These are phyloP conservation scores for Sporothrix schenckii DNA, from an alignment of 2,329 filamentous ascomycete genomes.

Conservation along the genomic window DNA sequence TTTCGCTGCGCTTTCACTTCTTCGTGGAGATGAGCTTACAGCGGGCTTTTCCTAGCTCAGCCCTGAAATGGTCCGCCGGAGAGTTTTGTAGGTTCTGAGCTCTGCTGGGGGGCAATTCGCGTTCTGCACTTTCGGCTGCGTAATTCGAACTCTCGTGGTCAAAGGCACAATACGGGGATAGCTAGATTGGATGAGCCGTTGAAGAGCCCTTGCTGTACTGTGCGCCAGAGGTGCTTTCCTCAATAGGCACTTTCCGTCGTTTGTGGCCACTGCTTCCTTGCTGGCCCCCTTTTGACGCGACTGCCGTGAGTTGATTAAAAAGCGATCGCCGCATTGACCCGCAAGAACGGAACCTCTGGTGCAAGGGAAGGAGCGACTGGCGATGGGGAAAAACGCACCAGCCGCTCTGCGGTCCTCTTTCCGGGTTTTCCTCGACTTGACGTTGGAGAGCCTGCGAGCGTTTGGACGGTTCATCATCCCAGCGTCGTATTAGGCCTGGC, in stretches of 20 bases:
- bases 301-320: constrained; percentile 19
- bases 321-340: constrained; percentile 28
- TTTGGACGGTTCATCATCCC: not conserved
- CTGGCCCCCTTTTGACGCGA: not conserved
- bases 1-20: not conserved
- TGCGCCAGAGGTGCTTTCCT: constrained; percentile 5
- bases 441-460: not conserved
- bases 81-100: not conserved
- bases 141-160: not conserved
- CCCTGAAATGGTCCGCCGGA: constrained; percentile 12
- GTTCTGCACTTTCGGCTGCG: not conserved
- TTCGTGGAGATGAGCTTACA: not conserved
- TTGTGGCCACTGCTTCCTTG: not conserved
- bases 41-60: constrained; percentile 23
- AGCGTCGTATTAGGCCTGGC: constrained; percentile 5
- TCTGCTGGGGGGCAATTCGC: not conserved
- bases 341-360: constrained; percentile 25
- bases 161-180: not conserved
- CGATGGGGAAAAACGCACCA: constrained; percentile 14
- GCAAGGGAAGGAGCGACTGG: constrained; percentile 11
- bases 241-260: not conserved
- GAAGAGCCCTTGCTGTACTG: not conserved
- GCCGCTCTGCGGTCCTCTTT: constrained; percentile 18
- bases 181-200: not conserved
- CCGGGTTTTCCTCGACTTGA: not conserved